phyloP scores from a whole-genome alignment of 2,329 filamentous ascomycete genomes.

The Botrytis cinerea region DNA sequence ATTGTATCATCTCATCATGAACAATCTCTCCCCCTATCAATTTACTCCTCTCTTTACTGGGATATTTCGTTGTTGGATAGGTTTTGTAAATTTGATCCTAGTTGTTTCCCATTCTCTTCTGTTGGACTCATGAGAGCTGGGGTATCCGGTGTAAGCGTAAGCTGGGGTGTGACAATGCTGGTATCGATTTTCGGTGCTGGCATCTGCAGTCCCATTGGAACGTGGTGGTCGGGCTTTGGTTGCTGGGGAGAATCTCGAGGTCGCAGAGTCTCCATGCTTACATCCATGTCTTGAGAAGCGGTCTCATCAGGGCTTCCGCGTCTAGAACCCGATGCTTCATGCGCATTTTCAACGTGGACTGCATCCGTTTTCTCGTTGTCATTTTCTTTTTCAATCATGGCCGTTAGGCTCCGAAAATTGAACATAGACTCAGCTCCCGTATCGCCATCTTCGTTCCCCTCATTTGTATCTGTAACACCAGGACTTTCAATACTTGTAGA shows the following conservation, averaged over 20 bases:
- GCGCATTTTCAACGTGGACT: conserved; percentile 37
- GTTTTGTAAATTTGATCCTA: conserved; percentile 29
- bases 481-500: conserved; percentile 52
- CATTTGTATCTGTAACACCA: conserved; percentile 57
- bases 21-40: not conserved
- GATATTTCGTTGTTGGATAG: conserved; percentile 9
- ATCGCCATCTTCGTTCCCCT: conserved; percentile 50
- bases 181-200: conserved; percentile 27
- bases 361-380: conserved; percentile 37
- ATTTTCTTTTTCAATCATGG: conserved; percentile 73
- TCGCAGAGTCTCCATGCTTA: conserved; percentile 38
- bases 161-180: conserved; percentile 34
- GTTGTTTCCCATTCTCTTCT: conserved; percentile 37
- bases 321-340: conserved; percentile 29
- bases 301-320: conserved; percentile 23
- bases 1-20: conserved; percentile 4
- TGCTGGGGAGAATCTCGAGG: conserved; percentile 20
- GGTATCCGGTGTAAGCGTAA: conserved; percentile 39
- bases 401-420: conserved; percentile 85
- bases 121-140: conserved; percentile 28
- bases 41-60: not conserved
- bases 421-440: conserved; percentile 75
- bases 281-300: conserved; percentile 28
- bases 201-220: not conserved
- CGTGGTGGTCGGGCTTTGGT: not conserved